Evolutionary conservation across 768 basidiomycete genomes (phyloP), one percentile per base, ranked within the genome.

Genomic region (Suillus weaverae): DNA sequence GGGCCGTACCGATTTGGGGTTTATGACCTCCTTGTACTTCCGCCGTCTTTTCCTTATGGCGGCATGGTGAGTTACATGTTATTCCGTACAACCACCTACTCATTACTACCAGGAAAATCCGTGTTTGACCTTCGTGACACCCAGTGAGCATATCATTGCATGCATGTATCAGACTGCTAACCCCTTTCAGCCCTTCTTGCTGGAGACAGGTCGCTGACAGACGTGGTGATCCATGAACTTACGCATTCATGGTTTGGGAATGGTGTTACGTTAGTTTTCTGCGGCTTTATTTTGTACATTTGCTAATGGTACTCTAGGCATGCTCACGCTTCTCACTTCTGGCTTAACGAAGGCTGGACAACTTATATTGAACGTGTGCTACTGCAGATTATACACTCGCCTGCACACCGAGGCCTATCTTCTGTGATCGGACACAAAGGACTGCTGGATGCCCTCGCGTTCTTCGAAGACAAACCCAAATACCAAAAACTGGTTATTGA

Each of bases 331-430:
- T 72, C 77, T 9, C 79, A 81, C 70, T 83, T 81, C 69, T 83
- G 81, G 80, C 80, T 84, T 30, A 85, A 84, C 70, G 81, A 85
- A 75, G 81, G 85, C 39, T 86, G 82, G 80, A 88, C 87, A 41
- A 86, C 85, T 8, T 88, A 87, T 71, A 78, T 83, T 30, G 87
- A 89, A 73, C 79, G 85, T n/a, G 70, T 87, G 20, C 74, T 87
- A 64, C 78, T 80, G 41, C 75, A 78, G 39, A 70, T 75, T 36
- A 76, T 85, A 10, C 80, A 85, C 70, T 81, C 83, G 2, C 78
- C 81, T 43, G 77, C 80, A 4, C 81, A 79, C 57, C 79, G 85
- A 57, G 84, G 81, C 22, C 82, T 89, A 69, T 79, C 78, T 50
- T 86, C 76, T 73, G 74, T 84, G 61, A 78, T 82, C 67, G 87